phyloP scores from a whole-genome alignment of 2,329 filamentous ascomycete genomes.

The Hypomyces perniciosus region DNA sequence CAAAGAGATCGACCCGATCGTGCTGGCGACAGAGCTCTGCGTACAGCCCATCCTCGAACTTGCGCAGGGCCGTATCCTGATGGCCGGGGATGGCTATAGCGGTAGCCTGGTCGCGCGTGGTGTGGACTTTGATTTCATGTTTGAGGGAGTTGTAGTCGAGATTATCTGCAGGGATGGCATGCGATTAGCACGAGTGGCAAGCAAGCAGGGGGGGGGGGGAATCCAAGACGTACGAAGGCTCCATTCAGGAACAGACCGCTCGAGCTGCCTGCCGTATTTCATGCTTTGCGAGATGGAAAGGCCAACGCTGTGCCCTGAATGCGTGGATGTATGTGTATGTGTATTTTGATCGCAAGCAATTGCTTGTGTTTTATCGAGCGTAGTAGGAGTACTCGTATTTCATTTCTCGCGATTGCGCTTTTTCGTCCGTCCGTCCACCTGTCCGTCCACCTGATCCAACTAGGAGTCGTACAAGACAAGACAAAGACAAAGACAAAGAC shows the following conservation, averaged over 20 bases:
- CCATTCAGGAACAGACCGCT: conserved; percentile 76
- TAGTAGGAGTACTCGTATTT: too few relatives aligned
- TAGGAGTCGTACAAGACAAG: neutral
- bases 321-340: too few relatives aligned
- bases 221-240: conserved; percentile 54
- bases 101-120: conserved; percentile 61
- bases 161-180: conserved; percentile 53
- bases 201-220: conserved; percentile 4
- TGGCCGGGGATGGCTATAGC: conserved; percentile 72
- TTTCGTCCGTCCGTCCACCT: too few relatives aligned
- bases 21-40: conserved; percentile 67
- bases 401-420: too few relatives aligned
- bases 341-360: too few relatives aligned
- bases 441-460: too few relatives aligned
- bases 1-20: conserved; percentile 70
- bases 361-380: too few relatives aligned
- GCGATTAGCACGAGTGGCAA: neutral
- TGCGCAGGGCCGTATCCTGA: conserved; percentile 49
- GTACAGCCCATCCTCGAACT: conserved; percentile 68
- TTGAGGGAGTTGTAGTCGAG: conserved; percentile 87
- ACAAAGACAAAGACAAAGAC: conserved; percentile 7
- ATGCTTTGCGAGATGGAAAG: conserved; percentile 19
- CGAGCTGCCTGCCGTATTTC: conserved; percentile 51
- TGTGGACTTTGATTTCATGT: conserved; percentile 75
- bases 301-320: too few relatives aligned